A percentile compares a stretch with the other conserved stretches of the same genome.
Evolutionary conservation across 129 eudicot genomes (phyloP).

Genomic region (Mikania micrantha): DNA sequence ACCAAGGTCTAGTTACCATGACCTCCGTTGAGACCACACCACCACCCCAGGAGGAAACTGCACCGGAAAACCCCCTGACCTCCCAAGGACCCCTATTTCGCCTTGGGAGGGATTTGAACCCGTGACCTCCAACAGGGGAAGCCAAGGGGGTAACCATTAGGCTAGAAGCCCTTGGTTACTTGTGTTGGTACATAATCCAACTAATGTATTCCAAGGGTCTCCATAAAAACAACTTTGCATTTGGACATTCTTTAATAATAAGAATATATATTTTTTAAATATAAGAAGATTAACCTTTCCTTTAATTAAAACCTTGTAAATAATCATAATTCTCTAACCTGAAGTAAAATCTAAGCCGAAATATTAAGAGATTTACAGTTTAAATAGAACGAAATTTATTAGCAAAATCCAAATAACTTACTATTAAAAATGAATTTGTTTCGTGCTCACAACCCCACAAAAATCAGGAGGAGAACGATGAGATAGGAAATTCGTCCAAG

Average conservation of each 20-base stretch:
- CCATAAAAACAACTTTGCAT: conserved; percentile 22
- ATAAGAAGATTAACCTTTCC: background rate
- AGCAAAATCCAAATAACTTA: conserved; percentile 4
- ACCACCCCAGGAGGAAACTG: no score
- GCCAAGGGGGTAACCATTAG: no score
- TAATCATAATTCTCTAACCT: conserved; percentile 19
- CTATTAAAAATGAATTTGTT: background rate
- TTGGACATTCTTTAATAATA: background rate
- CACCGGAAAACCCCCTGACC: no score
- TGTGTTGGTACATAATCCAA: no score
- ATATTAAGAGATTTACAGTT: conserved; percentile 21
- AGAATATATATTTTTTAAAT: background rate
- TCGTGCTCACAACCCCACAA: conserved; percentile 15
- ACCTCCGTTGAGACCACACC: no score
- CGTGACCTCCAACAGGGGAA: no score
- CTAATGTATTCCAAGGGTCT: background rate
- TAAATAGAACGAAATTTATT: conserved; percentile 27
- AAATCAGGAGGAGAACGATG: conserved; percentile 5
- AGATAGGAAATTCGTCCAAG: conserved; percentile 1
- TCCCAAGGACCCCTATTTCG: no score
- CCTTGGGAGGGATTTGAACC: no score
- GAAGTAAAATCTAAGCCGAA: conserved; percentile 21
- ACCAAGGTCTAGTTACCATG: no score
- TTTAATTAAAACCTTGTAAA: background rate
- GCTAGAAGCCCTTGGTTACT: no score